phyloP scores from a whole-genome alignment of 208 protist species.

The Naegleria lovaniensis region DNA sequence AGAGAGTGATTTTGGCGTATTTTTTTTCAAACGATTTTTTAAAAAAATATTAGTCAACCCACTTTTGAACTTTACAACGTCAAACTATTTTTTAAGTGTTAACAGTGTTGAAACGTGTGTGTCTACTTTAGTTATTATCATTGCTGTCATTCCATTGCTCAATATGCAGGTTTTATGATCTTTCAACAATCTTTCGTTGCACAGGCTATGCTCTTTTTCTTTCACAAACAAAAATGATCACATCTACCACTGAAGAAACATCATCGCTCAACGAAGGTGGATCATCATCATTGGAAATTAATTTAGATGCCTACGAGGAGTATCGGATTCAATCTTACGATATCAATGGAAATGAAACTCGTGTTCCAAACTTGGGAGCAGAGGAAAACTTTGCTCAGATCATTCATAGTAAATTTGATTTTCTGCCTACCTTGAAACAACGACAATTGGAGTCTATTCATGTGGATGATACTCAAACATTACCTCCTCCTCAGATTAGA shows the following conservation, averaged over 20 bases:
- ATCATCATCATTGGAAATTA: neutral
- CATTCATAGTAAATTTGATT: constrained; percentile 5
- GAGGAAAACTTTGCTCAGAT: neutral
- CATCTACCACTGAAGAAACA: neutral
- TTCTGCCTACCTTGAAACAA: neutral
- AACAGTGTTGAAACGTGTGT: too few species aligned
- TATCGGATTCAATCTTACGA: neutral
- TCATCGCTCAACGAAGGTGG: neutral
- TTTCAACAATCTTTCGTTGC: too few species aligned
- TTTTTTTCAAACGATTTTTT: too few species aligned
- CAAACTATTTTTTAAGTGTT: too few species aligned
- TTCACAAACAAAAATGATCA: neutral
- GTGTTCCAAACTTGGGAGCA: neutral
- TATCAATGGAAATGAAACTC: neutral
- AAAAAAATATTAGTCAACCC: too few species aligned
- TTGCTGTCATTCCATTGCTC: too few species aligned
- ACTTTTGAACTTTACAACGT: too few species aligned
- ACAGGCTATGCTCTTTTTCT: too few species aligned
- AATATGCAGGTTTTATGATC: too few species aligned
- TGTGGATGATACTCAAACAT: neutral
- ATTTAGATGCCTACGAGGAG: neutral
- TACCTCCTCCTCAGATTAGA: neutral
- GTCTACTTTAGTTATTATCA: too few species aligned
- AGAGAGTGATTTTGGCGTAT: too few species aligned
- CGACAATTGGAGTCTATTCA: neutral